A percentile compares a stretch with the other conserved stretches of the same genome.
phyloP scores from a whole-genome alignment of 1,284 basidiomycete species.

The Leccinum cinnamomeum region DNA sequence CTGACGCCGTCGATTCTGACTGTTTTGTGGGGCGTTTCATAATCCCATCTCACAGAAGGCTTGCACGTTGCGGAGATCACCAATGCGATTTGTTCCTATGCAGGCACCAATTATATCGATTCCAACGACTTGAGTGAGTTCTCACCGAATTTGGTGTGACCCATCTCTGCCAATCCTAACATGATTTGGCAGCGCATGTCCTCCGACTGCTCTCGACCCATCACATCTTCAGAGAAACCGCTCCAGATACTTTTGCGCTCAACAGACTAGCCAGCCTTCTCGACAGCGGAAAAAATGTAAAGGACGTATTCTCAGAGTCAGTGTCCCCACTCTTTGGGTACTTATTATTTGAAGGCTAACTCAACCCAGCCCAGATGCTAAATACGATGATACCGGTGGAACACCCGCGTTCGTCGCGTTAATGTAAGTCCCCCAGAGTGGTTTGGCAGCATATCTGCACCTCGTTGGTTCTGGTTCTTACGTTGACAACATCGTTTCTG shows the following conservation, averaged over 20 bases:
- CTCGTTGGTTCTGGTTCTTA: background rate
- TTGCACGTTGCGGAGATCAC: slow-evolving; percentile 61
- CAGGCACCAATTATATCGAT: slow-evolving; percentile 21
- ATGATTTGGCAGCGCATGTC: slow-evolving; percentile 21
- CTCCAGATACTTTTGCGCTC: slow-evolving; percentile 65
- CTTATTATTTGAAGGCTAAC: slow-evolving; percentile 6
- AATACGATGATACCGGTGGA: slow-evolving; percentile 62
- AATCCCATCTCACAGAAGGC: slow-evolving; percentile 34
- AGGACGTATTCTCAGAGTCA: slow-evolving; percentile 36
- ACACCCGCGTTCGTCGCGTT: slow-evolving; percentile 66
- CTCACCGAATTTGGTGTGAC: background rate
- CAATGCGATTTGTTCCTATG: slow-evolving; percentile 42
- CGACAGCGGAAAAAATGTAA: slow-evolving; percentile 57
- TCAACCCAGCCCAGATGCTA: slow-evolving; percentile 47
- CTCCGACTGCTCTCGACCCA: slow-evolving; percentile 71
- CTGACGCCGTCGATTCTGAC: background rate
- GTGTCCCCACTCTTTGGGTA: slow-evolving; percentile 2
- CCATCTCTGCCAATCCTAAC: background rate
- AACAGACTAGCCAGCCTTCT: slow-evolving; percentile 67
- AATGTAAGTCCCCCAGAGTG: slow-evolving; percentile 45
- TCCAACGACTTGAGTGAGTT: slow-evolving; percentile 21
- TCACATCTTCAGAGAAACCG: slow-evolving; percentile 62
- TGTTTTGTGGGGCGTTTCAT: background rate
- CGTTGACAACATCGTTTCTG: slow-evolving; percentile 10
- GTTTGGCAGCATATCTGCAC: slow-evolving; percentile 2